Conservation (phyloP, 1,284 basidiomycete genomes). For the Hemileia vastatrix region DNA sequence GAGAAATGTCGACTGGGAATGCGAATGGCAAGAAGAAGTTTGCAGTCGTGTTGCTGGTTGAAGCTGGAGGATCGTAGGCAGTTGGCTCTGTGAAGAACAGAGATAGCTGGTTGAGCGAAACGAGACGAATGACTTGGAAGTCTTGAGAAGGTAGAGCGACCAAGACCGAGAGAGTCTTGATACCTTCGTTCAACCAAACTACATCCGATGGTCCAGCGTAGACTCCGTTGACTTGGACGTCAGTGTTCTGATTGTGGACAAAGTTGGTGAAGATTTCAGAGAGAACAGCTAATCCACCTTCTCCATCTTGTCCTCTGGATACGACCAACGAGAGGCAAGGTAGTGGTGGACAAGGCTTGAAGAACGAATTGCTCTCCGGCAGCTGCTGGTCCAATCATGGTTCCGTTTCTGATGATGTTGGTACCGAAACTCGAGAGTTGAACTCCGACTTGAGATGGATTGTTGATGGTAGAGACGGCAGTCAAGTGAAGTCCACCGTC, state of each 20-base stretch:
- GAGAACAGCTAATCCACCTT: slow-evolving; percentile 53
- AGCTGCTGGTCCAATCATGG: slow-evolving; percentile 56
- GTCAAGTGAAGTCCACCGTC: slow-evolving; percentile 65
- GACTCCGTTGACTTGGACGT: slow-evolving; percentile 56
- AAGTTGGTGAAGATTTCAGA: slow-evolving; percentile 65
- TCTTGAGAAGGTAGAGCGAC: slow-evolving; percentile 60
- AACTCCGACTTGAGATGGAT: slow-evolving; percentile 69
- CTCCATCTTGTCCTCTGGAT: slow-evolving; percentile 56
- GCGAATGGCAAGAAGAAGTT: slow-evolving; percentile 61
- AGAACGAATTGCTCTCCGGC: slow-evolving; percentile 53
- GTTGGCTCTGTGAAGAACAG: slow-evolving; percentile 55
- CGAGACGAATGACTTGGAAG: slow-evolving; percentile 58
- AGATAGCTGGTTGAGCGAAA: slow-evolving; percentile 56
- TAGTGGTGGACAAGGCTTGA: slow-evolving; percentile 52
- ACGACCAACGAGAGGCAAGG: slow-evolving; percentile 56
- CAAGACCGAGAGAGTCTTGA: slow-evolving; percentile 56
- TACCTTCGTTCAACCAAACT: slow-evolving; percentile 65
- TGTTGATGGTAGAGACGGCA: slow-evolving; percentile 55
- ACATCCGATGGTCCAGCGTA: slow-evolving; percentile 57
- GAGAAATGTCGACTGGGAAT: slow-evolving; percentile 60
- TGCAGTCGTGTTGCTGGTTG: slow-evolving; percentile 55
- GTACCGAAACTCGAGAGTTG: slow-evolving; percentile 58
- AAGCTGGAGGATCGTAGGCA: slow-evolving; percentile 55
- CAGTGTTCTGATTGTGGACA: slow-evolving; percentile 58
- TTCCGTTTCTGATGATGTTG: slow-evolving; percentile 52